Evolutionary conservation across 768 basidiomycete genomes (phyloP).

Genomic region (Strobilomyces dryophilus): DNA sequence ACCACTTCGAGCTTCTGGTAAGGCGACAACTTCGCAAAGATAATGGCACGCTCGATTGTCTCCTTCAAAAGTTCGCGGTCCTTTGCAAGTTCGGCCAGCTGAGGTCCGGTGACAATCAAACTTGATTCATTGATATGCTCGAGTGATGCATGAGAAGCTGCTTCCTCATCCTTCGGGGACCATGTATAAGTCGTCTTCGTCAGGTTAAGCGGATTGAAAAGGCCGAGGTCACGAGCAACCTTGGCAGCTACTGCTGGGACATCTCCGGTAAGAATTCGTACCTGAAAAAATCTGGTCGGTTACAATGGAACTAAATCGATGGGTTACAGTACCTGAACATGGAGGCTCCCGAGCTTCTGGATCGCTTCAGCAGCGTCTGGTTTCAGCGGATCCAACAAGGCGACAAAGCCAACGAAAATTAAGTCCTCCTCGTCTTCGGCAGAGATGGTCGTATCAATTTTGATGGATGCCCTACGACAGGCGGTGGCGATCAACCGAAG

Average conservation of each 20-base stretch:
- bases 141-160: constrained; percentile 2
- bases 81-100: constrained; percentile 27
- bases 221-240: constrained; percentile 35
- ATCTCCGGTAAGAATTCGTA: constrained; percentile 35
- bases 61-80: constrained; percentile 23
- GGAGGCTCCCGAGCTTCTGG: constrained; percentile 23
- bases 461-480: constrained; percentile 19
- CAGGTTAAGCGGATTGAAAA: constrained; percentile 23
- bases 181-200: not conserved
- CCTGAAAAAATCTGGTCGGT: constrained; percentile 13
- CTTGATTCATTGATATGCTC: constrained; percentile 17
- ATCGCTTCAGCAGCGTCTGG: constrained; percentile 31
- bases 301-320: not conserved
- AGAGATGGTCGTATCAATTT: constrained; percentile 14
- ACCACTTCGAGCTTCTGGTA: constrained; percentile 33
- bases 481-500: constrained; percentile 30
- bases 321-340: constrained; percentile 26
- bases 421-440: constrained; percentile 27
- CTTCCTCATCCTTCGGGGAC: constrained; percentile 26
- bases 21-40: constrained; percentile 31
- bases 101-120: constrained; percentile 28
- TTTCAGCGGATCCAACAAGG: constrained; percentile 29
- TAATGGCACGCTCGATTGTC: constrained; percentile 29
- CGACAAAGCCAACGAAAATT: constrained; percentile 28
- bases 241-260: constrained; percentile 34